These are phyloP conservation scores for Fusarium xyrophilum DNA, from an alignment of 2,329 filamentous ascomycete genomes.

Conservation along the genomic window DNA sequence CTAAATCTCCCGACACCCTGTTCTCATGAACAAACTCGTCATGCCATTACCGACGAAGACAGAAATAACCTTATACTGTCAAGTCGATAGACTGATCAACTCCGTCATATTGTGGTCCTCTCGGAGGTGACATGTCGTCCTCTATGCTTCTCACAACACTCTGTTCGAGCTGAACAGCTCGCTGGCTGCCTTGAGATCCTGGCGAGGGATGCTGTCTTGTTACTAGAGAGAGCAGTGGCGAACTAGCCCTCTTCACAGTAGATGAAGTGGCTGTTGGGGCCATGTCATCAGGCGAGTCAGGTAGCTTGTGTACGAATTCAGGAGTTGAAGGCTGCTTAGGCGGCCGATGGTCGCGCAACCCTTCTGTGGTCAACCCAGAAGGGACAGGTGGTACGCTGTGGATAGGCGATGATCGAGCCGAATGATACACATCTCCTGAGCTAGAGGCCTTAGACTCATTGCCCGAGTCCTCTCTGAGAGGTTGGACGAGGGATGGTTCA, in stretches of 20 bases:
- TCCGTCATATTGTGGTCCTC: slow-evolving; percentile 44
- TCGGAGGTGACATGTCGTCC: slow-evolving; percentile 4
- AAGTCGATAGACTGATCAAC: slow-evolving; percentile 41
- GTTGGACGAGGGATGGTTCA: slow-evolving; percentile 23
- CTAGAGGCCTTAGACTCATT: slow-evolving; percentile 29
- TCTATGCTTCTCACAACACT: slow-evolving; percentile 32
- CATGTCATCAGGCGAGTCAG: slow-evolving; percentile 16
- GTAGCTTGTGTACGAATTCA: slow-evolving; percentile 27
- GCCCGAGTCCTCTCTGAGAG: slow-evolving; percentile 31
- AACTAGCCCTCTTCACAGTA: slow-evolving; percentile 18
- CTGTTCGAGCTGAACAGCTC: slow-evolving; percentile 11
- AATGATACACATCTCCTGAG: slow-evolving; percentile 31
- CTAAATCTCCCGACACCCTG: neutral
- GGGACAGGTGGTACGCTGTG: slow-evolving; percentile 11
- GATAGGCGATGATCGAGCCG: slow-evolving; percentile 35
- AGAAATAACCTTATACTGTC: neutral
- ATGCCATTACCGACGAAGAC: neutral
- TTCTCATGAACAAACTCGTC: neutral
- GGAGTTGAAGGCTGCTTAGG: neutral
- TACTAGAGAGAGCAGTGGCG: slow-evolving; percentile 12
- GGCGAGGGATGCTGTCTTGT: neutral
- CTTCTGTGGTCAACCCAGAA: slow-evolving; percentile 20
- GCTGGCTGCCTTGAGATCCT: neutral
- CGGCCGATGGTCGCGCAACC: neutral
- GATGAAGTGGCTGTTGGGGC: neutral